A percentile compares a stretch with the other conserved stretches of the same genome.
phyloP scores from a whole-genome alignment of 768 basidiomycete species.

The Psilocybe cubensis region DNA sequence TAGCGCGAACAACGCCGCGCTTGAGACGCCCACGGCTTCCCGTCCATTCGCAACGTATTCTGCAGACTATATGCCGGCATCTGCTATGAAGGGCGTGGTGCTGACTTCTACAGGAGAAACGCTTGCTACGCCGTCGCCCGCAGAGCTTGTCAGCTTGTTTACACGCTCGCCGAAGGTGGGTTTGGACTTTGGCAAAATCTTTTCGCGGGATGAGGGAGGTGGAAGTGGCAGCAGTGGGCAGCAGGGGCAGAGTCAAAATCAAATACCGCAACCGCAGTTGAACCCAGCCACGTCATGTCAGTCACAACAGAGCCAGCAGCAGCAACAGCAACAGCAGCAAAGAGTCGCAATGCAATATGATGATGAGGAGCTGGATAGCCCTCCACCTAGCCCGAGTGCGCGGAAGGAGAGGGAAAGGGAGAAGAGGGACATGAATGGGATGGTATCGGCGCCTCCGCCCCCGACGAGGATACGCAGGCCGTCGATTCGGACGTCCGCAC shows the following conservation, averaged over 20 bases:
- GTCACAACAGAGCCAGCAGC: not conserved
- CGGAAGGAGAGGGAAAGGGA: conserved; percentile 43
- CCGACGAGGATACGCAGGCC: conserved; percentile 59
- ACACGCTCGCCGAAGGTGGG: conserved; percentile 66
- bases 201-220: conserved; percentile 57
- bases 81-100: conserved; percentile 79
- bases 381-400: conserved; percentile 52
- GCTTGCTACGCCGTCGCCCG: conserved; percentile 70
- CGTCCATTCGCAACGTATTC: conserved; percentile 17
- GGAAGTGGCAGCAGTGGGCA: conserved; percentile 47
- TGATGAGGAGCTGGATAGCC: conserved; percentile 29
- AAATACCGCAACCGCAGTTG: conserved; percentile 20
- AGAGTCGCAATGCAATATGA: conserved; percentile 29
- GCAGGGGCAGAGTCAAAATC: conserved; percentile 40
- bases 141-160: conserved; percentile 69
- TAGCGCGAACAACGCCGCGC: conserved; percentile 20
- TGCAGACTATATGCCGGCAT: conserved; percentile 41
- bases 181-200: conserved; percentile 78
- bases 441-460: conserved; percentile 24
- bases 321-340: not conserved
- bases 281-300: no score
- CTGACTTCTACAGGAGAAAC: conserved; percentile 79
- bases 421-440: conserved; percentile 11
- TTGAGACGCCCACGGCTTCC: conserved; percentile 54
- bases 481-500: conserved; percentile 52